Evolutionary conservation across 1,139 yeast species (phyloP).

Genomic region (Candida sp.): DNA sequence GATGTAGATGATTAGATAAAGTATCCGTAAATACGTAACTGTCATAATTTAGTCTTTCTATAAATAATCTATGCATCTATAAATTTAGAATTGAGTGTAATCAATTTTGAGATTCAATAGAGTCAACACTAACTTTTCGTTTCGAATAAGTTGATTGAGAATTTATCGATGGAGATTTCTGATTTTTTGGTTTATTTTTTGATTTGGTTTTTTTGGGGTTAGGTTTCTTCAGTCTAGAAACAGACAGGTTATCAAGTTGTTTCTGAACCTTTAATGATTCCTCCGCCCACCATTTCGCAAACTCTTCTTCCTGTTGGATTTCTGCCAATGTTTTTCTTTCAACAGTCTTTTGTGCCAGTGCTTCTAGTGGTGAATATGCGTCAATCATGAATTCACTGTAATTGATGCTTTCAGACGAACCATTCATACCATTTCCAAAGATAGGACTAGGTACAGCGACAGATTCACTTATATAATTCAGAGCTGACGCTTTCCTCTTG

Average conservation of each 20-base stretch:
- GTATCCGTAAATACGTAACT: background rate
- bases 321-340: slow-evolving; percentile 54
- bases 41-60: background rate
- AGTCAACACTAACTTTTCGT: background rate
- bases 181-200: background rate
- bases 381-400: slow-evolving; percentile 24
- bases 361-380: slow-evolving; percentile 2
- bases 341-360: background rate
- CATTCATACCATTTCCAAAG: background rate
- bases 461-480: background rate
- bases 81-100: background rate
- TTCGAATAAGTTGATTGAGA: background rate
- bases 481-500: background rate
- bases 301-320: slow-evolving; percentile 75
- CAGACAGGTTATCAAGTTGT: slow-evolving; percentile 23
- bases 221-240: slow-evolving; percentile 3
- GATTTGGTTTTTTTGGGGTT: slow-evolving; percentile 2
- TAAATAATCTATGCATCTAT: background rate
- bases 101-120: background rate
- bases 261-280: slow-evolving; percentile 61
- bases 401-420: background rate
- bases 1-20: slow-evolving; percentile 17
- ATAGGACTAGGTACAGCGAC: background rate
- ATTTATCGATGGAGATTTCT: background rate
- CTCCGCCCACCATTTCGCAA: slow-evolving; percentile 79